Conservation (phyloP, 805 yeast species). For the Cyberlindnera nakhonratchasimensis region DNA sequence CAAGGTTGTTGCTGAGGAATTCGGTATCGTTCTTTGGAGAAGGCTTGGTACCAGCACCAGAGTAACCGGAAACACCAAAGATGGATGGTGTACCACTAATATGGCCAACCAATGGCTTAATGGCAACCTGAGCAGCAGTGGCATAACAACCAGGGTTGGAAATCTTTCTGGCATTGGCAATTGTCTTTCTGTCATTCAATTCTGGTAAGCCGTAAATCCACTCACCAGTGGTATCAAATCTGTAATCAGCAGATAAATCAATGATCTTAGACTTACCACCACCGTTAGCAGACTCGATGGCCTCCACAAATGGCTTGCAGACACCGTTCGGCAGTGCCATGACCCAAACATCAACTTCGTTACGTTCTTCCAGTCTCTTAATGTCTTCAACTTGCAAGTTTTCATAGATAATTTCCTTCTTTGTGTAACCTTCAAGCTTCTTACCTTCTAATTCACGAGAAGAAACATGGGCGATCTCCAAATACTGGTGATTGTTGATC, state of each 20-base stretch:
- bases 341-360: conserved; percentile 92
- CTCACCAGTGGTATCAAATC: conserved; percentile 83
- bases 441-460: conserved; percentile 92
- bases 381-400: conserved; percentile 88
- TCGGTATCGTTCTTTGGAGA: conserved; percentile 89
- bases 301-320: conserved; percentile 82
- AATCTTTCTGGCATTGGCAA: conserved; percentile 72
- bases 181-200: conserved; percentile 61
- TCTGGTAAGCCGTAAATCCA: conserved; percentile 98
- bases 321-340: conserved; percentile 99
- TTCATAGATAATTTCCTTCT: conserved; percentile 73
- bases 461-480: conserved; percentile 89
- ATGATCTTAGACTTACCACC: conserved; percentile 76
- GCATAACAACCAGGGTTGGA: conserved; percentile 99
- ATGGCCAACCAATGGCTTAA: conserved; percentile 77
- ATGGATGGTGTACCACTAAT: conserved; percentile 73
- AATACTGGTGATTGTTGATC: conserved; percentile 81
- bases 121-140: conserved; percentile 94
- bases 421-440: conserved; percentile 82
- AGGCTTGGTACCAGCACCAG: conserved; percentile 99
- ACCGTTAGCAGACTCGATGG: conserved; percentile 60
- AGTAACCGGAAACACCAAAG: conserved; percentile 96
- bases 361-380: conserved; percentile 65
- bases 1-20: conserved; percentile 72
- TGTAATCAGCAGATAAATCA: conserved; percentile 92